These are phyloP conservation scores for Pinus albicaulis DNA, from an alignment of 75 land plant genomes.

Conservation along the genomic window DNA sequence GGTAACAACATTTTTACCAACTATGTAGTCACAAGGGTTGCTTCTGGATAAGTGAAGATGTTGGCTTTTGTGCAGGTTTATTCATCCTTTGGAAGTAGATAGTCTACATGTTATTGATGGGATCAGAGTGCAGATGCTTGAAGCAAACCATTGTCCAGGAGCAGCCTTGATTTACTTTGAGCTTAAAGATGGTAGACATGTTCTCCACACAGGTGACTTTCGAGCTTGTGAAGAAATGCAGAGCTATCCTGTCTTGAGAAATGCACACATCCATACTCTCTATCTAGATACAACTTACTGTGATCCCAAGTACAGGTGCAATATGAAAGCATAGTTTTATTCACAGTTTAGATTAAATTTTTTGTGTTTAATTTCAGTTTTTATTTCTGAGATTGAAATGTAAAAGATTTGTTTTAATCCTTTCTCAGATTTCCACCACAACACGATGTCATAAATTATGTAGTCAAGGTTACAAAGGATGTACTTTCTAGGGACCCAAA, in stretches of 20 bases:
- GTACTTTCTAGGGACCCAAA: constrained; percentile 31
- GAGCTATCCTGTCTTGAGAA: constrained; percentile 38
- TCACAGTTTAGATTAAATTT: background rate
- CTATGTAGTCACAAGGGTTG: background rate
- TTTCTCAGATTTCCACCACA: constrained; percentile 58
- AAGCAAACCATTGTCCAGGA: constrained; percentile 86
- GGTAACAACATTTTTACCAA: background rate
- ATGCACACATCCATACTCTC: constrained; percentile 32
- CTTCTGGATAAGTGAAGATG: background rate
- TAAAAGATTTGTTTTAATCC: background rate
- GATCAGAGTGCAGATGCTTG: constrained; percentile 51
- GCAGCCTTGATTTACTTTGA: constrained; percentile 61
- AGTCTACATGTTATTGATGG: constrained; percentile 40
- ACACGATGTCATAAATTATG: constrained; percentile 52
- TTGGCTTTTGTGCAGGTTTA: constrained; percentile 31
- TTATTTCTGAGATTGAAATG: background rate
- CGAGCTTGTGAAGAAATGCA: constrained; percentile 67
- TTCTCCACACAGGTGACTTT: constrained; percentile 78
- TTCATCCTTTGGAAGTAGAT: constrained; percentile 43
- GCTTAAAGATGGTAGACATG: constrained; percentile 31
- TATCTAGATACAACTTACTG: constrained; percentile 84
- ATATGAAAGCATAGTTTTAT: background rate
- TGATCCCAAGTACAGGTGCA: constrained; percentile 60
- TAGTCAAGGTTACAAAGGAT: constrained; percentile 33
- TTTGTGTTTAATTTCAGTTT: background rate